These are phyloP conservation scores for Emergomyces pasteurianus DNA, from an alignment of 2,329 filamentous ascomycete species.

Conservation along the genomic window DNA sequence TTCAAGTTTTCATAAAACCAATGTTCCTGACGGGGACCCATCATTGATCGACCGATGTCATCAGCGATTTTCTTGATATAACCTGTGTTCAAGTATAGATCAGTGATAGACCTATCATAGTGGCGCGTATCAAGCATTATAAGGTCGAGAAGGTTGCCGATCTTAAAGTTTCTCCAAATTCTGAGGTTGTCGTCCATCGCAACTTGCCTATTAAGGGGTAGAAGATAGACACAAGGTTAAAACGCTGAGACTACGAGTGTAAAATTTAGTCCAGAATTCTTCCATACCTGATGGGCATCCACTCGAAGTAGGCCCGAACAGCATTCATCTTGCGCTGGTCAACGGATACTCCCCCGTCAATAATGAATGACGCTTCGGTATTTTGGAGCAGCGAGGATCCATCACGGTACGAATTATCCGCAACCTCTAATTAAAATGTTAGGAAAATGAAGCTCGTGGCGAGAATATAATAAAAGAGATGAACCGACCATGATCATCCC, in stretches of 20 bases:
- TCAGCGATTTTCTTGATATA: slow-evolving; percentile 52
- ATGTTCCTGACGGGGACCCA: slow-evolving; percentile 60
- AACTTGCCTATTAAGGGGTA: slow-evolving; percentile 32
- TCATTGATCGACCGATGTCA: slow-evolving; percentile 55
- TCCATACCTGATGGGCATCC: slow-evolving; percentile 43
- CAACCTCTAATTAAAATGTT: slow-evolving; percentile 34
- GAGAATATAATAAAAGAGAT: neutral
- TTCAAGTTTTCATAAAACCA: slow-evolving; percentile 57
- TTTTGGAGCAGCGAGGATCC: slow-evolving; percentile 51
- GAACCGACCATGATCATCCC: slow-evolving; percentile 46
- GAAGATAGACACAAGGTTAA: neutral
- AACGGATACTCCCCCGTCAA: slow-evolving; percentile 48
- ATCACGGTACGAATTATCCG: slow-evolving; percentile 55
- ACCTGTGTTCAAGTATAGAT: slow-evolving; percentile 45
- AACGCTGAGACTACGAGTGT: neutral
- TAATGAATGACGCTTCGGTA: slow-evolving; percentile 52
- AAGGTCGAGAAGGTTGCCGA: slow-evolving; percentile 54
- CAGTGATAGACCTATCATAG: slow-evolving; percentile 55
- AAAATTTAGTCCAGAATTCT: neutral
- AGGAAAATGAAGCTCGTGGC: neutral
- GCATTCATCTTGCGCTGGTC: slow-evolving; percentile 63
- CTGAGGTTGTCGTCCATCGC: slow-evolving; percentile 57
- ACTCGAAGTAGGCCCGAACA: slow-evolving; percentile 58
- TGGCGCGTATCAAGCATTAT: slow-evolving; percentile 58
- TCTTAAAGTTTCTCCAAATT: slow-evolving; percentile 54